These are phyloP conservation scores for Pestalotiopsis sp. DNA, from an alignment of 2,329 filamentous ascomycete genomes.

Conservation along the genomic window DNA sequence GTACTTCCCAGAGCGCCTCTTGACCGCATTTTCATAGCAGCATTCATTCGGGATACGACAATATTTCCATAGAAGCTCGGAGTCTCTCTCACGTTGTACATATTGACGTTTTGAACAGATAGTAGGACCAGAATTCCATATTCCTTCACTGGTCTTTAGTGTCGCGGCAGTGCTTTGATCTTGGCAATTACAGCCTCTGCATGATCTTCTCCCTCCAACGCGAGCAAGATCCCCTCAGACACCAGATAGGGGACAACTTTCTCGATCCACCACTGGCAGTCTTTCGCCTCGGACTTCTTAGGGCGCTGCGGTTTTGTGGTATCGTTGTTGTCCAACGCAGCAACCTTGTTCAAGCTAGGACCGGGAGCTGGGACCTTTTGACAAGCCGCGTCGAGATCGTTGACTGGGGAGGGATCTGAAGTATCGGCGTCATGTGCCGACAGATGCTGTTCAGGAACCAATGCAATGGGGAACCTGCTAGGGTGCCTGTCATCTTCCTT, in stretches of 20 bases:
- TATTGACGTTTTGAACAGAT: too few relatives aligned
- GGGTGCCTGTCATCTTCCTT: not conserved
- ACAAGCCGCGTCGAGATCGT: not conserved
- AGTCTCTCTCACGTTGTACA: too few relatives aligned
- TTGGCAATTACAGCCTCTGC: not conserved
- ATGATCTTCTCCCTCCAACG: not conserved
- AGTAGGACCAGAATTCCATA: too few relatives aligned
- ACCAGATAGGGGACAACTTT: not conserved
- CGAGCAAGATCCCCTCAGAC: not conserved
- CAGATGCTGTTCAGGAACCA: not conserved
- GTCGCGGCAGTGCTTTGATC: not conserved
- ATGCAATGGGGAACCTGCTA: not conserved
- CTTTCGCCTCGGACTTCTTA: not conserved
- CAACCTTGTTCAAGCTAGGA: not conserved
- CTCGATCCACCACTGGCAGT: constrained; percentile 1
- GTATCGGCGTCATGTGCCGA: not conserved
- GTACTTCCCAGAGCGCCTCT: too few relatives aligned
- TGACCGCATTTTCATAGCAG: too few relatives aligned
- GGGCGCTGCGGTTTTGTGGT: not conserved
- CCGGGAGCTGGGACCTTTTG: not conserved
- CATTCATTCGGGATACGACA: too few relatives aligned
- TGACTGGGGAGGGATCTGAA: not conserved
- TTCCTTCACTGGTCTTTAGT: too few relatives aligned
- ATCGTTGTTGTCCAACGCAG: not conserved
- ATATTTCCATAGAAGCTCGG: too few relatives aligned